Conservation (phyloP, 208 protist species). For the Trichomonas vaginalis region DNA sequence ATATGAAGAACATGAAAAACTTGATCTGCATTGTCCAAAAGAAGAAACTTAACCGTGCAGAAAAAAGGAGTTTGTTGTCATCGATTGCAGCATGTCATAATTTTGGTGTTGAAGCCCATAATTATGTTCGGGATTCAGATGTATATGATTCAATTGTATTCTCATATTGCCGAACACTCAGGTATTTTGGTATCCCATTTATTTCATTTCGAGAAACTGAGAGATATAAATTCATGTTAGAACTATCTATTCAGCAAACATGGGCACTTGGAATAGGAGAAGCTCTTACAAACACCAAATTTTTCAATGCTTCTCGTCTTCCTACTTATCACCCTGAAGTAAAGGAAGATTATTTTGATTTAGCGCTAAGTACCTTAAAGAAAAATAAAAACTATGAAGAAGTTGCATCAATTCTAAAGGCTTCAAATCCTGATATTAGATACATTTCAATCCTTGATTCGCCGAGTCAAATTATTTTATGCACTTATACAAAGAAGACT, state of each 20-base stretch:
- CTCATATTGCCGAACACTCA: not conserved
- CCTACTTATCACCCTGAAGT: not conserved
- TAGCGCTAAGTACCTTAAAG: not conserved
- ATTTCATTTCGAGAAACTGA: not conserved
- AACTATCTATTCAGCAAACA: not conserved
- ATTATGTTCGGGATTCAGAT: not conserved
- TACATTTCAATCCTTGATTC: not conserved
- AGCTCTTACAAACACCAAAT: not conserved
- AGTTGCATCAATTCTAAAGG: not conserved
- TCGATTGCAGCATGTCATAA: not conserved
- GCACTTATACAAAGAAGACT: not conserved
- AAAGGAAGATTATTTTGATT: not conserved
- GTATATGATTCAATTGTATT: not conserved
- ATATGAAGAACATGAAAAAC: not conserved
- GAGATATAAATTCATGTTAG: not conserved
- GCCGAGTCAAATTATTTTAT: not conserved
- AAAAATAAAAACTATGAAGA: not conserved
- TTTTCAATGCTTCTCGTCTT: not conserved
- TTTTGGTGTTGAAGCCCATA: not conserved
- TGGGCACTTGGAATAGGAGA: not conserved
- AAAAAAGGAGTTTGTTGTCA: not conserved
- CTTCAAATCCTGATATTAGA: not conserved
- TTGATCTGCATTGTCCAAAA: not conserved
- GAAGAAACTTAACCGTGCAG: not conserved
- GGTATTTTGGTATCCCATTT: not conserved